Evolutionary conservation across 352 stramenopile species (phyloP), one percentile per base, ranked within the genome.

Genomic region (Globisporangium lucens): DNA sequence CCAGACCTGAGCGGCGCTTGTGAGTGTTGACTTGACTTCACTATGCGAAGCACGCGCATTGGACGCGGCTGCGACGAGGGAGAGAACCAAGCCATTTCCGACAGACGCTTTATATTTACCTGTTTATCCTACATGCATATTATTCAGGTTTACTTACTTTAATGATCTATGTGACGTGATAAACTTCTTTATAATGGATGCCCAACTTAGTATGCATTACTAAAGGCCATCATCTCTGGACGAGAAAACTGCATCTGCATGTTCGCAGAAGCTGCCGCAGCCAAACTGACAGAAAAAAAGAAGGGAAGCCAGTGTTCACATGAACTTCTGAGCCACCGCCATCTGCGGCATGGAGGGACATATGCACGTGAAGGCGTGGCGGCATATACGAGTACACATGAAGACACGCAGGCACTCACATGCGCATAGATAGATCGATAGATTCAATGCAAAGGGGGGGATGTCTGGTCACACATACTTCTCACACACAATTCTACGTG

Each of bases 401-500:
- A 13, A 20, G 33, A 10, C 24, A 60, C n/a, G n/a, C n/a, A n/a
- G n/a, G 17, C 41, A 46, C 22, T 49, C 52, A 61, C 9, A 61
- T 10, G n/a, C 33, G 24, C 10, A 36, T 24, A n/a, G 4, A 47
- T 12, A 61, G 24, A 47, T 36, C 30, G 10, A 56, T 53, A 27
- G 4, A 41, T 22, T 17, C n/a, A n/a, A 61, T 17, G 27, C 9
- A 24, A 51, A 20, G 36, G 57, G 43, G 43, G 30, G n/a, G 29
- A 49, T 92, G 84, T 90, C 51, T 90, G 84, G 84, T 75, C 84
- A 43, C 84, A 89, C 84, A 92, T 93, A 93, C 84, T 93, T 93
- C 75, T 90, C 83, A 87, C 73, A 87, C 84, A 82, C 84, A 93
- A 93, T 89, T 75, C 79, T 93, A 90, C 61, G 84, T 86, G 84